Evolutionary conservation across 805 yeast genomes (phyloP), one percentile per base, ranked within the genome.

Genomic region (Saturnispora dispora): DNA sequence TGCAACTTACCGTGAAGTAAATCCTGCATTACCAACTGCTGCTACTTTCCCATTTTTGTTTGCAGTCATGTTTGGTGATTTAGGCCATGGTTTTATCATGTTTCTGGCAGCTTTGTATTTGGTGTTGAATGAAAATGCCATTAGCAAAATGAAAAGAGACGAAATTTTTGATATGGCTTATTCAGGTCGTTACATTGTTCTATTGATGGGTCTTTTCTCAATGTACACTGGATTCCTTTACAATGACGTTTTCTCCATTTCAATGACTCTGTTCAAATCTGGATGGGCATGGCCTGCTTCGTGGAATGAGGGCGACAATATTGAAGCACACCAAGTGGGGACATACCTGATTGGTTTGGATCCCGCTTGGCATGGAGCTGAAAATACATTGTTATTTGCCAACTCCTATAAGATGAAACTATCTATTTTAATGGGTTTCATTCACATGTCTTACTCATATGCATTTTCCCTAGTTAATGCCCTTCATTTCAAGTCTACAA

Each of bases 11-110:
- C 83, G 88, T 60, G 99, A 93, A 68, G 93, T 93, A 28, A 93
- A 93, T 67, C 96, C 99, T 4, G 99, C 96, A 50, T 73, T 93
- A 56, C 91, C 99, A 4, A 91, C 99, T 1, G 80, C 88, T 45
- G 84, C 93, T 25, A 93, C 99, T 0, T 93, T 93, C 73, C 99
- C 99, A 23, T 93, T 93, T 67, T 86, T 93, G 95, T 93, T 93
- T 71, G 97, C 99, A 28, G 85, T 93, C 61, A 93, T 93, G 99
- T 93, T 93, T 74, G 99, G 99, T 74, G 99, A 93, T 72, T 66
- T 90, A 53, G 99, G 99, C 15, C 99, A 93, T 71, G 99, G 99
- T 5, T 77, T 89, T 53, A 78, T 93, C 46, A 72, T 93, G 67
- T 77, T 84, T 50, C 67, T 85, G 52, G 87, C 88, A 17, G 96